These are phyloP conservation scores for Nymphaea colorata DNA, from an alignment of 164 flowering plant genomes.

Conservation along the genomic window DNA sequence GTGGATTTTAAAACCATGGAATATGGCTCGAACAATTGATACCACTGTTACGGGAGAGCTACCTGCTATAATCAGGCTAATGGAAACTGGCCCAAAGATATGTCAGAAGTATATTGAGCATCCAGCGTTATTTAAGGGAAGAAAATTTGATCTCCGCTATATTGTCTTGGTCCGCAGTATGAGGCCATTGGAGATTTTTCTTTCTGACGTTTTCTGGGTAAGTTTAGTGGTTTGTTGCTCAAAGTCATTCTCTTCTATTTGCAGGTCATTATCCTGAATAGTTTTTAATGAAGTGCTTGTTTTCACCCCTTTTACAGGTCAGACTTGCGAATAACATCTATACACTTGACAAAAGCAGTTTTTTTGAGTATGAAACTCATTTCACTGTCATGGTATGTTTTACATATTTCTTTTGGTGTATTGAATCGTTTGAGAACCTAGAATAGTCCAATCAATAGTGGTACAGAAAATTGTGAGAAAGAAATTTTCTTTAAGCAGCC, in stretches of 20 bases:
- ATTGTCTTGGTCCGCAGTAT: slow-evolving; percentile 82
- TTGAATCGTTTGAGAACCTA: too few relatives aligned
- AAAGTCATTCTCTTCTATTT: neutral
- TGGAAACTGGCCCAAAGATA: slow-evolving; percentile 99
- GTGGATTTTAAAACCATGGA: slow-evolving; percentile 99
- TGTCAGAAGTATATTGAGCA: slow-evolving; percentile 97
- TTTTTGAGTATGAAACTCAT: slow-evolving; percentile 92
- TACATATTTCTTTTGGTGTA: neutral
- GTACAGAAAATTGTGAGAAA: too few relatives aligned
- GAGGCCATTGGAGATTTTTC: slow-evolving; percentile 74
- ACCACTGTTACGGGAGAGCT: slow-evolving; percentile 76
- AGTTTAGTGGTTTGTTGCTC: slow-evolving; percentile 3
- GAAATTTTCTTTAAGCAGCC: too few relatives aligned
- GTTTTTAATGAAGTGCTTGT: neutral
- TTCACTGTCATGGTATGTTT: slow-evolving; percentile 93
- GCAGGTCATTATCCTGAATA: too few relatives aligned
- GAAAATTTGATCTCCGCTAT: slow-evolving; percentile 93
- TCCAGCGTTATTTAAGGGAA: slow-evolving; percentile 78
- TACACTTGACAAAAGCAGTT: slow-evolving; percentile 60
- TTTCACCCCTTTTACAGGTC: slow-evolving; percentile 39
- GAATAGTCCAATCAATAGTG: too few relatives aligned
- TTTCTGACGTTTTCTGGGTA: slow-evolving; percentile 94
- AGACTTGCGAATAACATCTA: slow-evolving; percentile 85
- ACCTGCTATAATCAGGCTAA: slow-evolving; percentile 86
- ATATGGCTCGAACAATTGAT: slow-evolving; percentile 99